Evolutionary conservation across 2,329 filamentous ascomycete genomes (phyloP).

Genomic region (Talaromyces sp.): DNA sequence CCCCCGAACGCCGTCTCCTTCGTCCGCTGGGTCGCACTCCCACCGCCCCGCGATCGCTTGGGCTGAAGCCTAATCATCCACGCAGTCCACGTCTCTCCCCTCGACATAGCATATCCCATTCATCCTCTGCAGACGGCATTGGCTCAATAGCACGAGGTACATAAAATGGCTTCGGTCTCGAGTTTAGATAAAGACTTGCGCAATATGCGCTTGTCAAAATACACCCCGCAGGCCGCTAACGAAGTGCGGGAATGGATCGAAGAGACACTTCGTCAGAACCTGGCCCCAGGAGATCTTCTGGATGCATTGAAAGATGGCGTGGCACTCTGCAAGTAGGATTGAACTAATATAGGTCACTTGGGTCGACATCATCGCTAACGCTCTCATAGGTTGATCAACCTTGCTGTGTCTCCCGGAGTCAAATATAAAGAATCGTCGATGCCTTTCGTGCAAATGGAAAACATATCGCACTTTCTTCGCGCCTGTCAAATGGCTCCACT

Average conservation of each 20-base stretch:
- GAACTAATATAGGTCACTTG: not conserved
- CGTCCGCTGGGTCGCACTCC: not conserved
- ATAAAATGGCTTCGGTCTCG: constrained; percentile 80
- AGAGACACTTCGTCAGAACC: constrained; percentile 65
- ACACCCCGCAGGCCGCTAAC: constrained; percentile 83
- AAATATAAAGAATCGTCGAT: constrained; percentile 89
- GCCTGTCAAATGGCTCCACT: constrained; percentile 82
- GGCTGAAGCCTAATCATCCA: constrained; percentile 17
- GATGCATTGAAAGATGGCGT: constrained; percentile 87
- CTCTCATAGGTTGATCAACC: constrained; percentile 69
- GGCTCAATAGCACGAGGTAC: not conserved
- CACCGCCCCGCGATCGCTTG: constrained; percentile 5
- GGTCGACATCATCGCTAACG: not conserved
- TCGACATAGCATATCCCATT: not conserved
- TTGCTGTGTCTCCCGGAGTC: constrained; percentile 71
- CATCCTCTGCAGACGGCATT: not conserved
- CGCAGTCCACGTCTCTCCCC: not conserved
- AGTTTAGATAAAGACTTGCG: constrained; percentile 94
- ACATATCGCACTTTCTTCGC: constrained; percentile 91
- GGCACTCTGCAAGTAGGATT: constrained; percentile 77
- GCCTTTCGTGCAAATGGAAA: constrained; percentile 99
- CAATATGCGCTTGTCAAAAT: constrained; percentile 85
- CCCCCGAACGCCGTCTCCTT: not conserved
- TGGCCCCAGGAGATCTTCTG: constrained; percentile 72
- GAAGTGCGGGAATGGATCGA: constrained; percentile 87